Evolutionary conservation across 83 land plant species (phyloP).

Genomic region (Picea abies): DNA sequence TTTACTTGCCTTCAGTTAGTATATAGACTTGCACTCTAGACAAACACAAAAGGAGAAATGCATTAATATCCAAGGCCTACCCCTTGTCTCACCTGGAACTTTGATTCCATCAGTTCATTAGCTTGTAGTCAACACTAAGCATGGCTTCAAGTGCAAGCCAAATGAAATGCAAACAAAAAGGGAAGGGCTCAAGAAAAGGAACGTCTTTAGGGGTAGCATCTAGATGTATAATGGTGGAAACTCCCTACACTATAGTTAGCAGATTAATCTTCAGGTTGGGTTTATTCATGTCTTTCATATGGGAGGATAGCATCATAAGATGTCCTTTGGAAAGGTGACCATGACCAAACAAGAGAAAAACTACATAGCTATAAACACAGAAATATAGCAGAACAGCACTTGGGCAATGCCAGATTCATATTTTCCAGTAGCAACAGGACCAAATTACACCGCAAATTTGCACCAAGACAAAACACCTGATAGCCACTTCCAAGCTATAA

Average conservation of each 20-base stretch:
- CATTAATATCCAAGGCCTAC: no score
- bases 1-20: slow-evolving; percentile 6
- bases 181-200: not conserved
- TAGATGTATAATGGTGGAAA: not conserved
- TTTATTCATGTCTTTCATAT: not conserved
- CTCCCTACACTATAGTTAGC: not conserved
- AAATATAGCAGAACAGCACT: no score
- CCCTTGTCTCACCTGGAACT: not conserved
- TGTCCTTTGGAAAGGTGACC: not conserved
- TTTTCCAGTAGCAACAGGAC: no score
- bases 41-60: not conserved
- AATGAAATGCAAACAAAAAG: not conserved
- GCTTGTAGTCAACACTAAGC: not conserved
- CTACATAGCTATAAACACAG: no score
- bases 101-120: not conserved
- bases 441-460: no score
- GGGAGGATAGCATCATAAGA: not conserved
- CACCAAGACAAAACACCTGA: no score
- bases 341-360: not conserved
- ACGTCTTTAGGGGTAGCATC: not conserved
- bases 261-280: not conserved
- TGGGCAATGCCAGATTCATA: no score
- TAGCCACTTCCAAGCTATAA: no score
- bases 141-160: not conserved
- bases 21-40: not conserved